These are phyloP conservation scores for Solanum dulcamara DNA, from an alignment of 257 asterid genomes.

Conservation along the genomic window DNA sequence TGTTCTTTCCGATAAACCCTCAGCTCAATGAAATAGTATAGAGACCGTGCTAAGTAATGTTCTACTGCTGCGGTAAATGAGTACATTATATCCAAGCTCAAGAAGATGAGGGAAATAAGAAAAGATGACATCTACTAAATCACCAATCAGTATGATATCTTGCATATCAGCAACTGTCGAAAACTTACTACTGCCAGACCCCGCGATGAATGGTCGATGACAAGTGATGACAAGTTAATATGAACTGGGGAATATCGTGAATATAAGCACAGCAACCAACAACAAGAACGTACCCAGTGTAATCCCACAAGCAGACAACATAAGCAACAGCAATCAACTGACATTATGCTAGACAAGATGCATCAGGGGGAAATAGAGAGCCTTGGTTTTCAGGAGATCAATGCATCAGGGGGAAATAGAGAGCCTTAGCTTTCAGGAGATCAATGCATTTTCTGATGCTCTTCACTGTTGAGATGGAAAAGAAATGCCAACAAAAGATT, in stretches of 20 bases:
- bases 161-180: neutral
- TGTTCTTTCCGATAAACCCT: neutral
- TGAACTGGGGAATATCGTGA: neutral
- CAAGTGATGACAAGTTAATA: neutral
- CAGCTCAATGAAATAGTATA: neutral
- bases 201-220: neutral
- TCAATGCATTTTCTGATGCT: neutral
- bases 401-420: neutral
- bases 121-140: neutral
- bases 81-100: neutral
- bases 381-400: neutral
- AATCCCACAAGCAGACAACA: neutral
- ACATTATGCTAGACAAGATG: neutral
- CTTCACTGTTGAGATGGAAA: neutral
- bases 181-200: neutral
- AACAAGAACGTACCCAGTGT: neutral
- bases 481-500: neutral
- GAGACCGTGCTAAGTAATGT: neutral
- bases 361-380: neutral
- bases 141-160: neutral
- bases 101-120: neutral
- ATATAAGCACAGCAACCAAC: neutral
- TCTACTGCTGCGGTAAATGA: neutral
- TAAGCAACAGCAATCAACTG: neutral
- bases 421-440: neutral